phyloP scores from a whole-genome alignment of 1,284 basidiomycete species.

The Ceratobasidium theobromae region DNA sequence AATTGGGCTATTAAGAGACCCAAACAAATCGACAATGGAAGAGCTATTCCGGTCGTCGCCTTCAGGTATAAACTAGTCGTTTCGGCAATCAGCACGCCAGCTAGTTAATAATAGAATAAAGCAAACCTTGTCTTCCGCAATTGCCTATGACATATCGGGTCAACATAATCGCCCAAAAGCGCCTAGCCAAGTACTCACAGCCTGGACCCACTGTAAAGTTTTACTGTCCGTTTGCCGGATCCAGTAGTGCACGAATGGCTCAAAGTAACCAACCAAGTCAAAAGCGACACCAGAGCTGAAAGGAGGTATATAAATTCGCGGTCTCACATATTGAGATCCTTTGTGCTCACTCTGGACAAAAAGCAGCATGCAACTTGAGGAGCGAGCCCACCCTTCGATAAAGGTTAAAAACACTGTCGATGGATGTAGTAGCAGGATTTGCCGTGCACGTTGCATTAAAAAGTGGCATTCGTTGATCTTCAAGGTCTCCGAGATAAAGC shows the following conservation, averaged over 20 bases:
- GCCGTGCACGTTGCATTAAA: conserved; percentile 78
- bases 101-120: neutral
- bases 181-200: conserved; percentile 55
- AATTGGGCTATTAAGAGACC: conserved; percentile 88
- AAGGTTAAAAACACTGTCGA: conserved; percentile 86
- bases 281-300: conserved; percentile 61
- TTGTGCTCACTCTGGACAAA: conserved; percentile 67
- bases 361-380: conserved; percentile 76
- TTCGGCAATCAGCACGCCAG: neutral
- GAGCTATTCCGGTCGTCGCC: conserved; percentile 86
- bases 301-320: conserved; percentile 13
- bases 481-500: conserved; percentile 73
- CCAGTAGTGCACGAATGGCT: conserved; percentile 89
- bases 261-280: conserved; percentile 75
- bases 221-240: conserved; percentile 85
- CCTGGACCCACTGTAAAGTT: conserved; percentile 92
- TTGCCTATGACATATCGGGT: conserved; percentile 55
- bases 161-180: neutral
- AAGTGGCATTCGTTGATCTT: conserved; percentile 66
- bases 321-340: neutral
- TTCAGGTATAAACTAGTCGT: conserved; percentile 77
- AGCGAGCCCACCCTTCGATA: conserved; percentile 76
- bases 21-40: conserved; percentile 95
- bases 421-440: conserved; percentile 73
- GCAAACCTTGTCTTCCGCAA: conserved; percentile 81